phyloP scores from a whole-genome alignment of 2,329 filamentous ascomycete genomes.

The Colletotrichum sp. region DNA sequence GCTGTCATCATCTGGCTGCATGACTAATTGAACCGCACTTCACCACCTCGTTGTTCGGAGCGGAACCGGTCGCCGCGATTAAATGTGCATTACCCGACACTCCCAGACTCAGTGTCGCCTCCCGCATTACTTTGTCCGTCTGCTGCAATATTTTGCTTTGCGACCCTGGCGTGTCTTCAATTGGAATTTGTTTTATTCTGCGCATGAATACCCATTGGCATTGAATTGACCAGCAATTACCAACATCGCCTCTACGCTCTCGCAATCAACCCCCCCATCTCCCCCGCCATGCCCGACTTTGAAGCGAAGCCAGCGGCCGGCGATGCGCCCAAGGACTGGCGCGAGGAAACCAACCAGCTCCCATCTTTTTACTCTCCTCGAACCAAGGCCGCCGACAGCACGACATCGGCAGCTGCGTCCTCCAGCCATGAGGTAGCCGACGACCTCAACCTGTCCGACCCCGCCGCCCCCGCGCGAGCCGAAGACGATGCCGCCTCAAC shows the following conservation, averaged over 20 bases:
- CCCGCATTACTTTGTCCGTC: not conserved
- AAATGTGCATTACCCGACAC: not conserved
- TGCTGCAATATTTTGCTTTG: not conserved
- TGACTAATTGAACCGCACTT: slow-evolving; percentile 18
- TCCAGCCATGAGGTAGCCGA: slow-evolving; percentile 9
- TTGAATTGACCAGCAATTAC: not conserved
- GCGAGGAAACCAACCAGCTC: slow-evolving; percentile 39
- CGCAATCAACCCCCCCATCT: not conserved
- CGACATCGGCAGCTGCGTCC: slow-evolving; percentile 23
- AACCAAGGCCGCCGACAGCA: slow-evolving; percentile 29
- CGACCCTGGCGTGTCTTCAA: not conserved
- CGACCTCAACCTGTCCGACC: slow-evolving; percentile 18
- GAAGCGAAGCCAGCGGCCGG: slow-evolving; percentile 25
- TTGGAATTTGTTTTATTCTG: not conserved
- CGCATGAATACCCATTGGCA: not conserved
- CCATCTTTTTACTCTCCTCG: slow-evolving; percentile 54
- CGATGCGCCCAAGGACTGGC: slow-evolving; percentile 27
- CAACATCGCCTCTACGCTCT: not conserved
- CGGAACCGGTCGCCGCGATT: slow-evolving; percentile 14
- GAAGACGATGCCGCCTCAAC: slow-evolving; percentile 16
- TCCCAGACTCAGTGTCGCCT: not conserved
- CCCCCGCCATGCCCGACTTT: slow-evolving; percentile 24
- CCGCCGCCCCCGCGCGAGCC: slow-evolving; percentile 8
- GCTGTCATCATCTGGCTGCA: slow-evolving; percentile 6
- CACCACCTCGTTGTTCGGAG: slow-evolving; percentile 13